phyloP scores from a whole-genome alignment of 139 green algal genomes.

The Pleodorina starrii region DNA sequence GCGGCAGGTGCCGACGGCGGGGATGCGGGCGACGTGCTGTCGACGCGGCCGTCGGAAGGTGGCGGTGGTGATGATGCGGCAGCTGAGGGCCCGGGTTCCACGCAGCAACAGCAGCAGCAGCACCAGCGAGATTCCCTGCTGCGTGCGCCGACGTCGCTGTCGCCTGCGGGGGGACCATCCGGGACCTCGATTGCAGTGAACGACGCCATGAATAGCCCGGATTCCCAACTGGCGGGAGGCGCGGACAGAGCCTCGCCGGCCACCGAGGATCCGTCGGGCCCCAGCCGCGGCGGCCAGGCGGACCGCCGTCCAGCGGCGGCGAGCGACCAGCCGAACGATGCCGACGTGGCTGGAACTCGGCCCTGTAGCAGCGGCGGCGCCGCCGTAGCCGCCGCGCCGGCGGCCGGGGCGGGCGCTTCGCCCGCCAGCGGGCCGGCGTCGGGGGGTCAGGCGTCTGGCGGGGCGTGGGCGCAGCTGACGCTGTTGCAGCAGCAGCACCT shows the following conservation, averaged over 20 bases:
- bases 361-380: neutral
- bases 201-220: constrained; percentile 39
- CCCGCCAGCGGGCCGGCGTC: no score
- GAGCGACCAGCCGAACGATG: neutral
- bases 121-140: neutral
- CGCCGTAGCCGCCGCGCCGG: neutral
- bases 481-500: constrained; percentile 43
- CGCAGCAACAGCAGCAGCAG: no score
- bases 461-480: neutral
- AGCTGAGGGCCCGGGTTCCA: no score
- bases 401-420: no score
- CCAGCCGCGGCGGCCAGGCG: no score
- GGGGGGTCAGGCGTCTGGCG: neutral
- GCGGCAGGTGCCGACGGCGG: no score
- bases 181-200: neutral
- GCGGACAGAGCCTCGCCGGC: neutral
- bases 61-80: no score
- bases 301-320: neutral
- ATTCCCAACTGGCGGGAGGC: neutral
- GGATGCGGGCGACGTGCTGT: no score
- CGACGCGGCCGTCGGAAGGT: no score
- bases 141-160: neutral
- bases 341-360: neutral
- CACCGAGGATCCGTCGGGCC: neutral
- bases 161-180: neutral